phyloP scores from a whole-genome alignment of 2,329 filamentous ascomycete species.

The Colletotrichum ledebouriae region DNA sequence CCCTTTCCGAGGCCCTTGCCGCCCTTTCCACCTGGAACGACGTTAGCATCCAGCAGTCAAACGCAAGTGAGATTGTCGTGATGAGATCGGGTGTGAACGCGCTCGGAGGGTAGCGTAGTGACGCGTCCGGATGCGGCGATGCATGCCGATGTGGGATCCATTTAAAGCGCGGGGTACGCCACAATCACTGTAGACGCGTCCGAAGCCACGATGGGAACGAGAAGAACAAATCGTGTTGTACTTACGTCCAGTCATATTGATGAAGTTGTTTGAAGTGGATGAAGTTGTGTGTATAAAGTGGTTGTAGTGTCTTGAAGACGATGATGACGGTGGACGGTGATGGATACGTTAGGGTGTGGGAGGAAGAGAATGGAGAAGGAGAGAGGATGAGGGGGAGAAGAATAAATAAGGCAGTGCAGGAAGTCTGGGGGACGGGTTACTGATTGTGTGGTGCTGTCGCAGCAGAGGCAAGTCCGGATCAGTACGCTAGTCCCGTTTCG shows the following conservation, averaged over 20 bases:
- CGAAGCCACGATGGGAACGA: constrained; percentile 42
- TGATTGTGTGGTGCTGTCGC: constrained; percentile 43
- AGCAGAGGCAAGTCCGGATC: constrained; percentile 37
- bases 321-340: constrained; percentile 45
- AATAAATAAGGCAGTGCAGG: constrained; percentile 44
- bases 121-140: constrained; percentile 24
- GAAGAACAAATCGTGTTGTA: constrained; percentile 47
- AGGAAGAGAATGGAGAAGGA: constrained; percentile 44
- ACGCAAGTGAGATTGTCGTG: background rate
- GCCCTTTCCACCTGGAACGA: constrained; percentile 83
- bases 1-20: constrained; percentile 99
- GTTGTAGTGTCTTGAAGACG: constrained; percentile 28
- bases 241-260: constrained; percentile 82
- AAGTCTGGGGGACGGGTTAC: constrained; percentile 42
- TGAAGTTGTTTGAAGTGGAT: constrained; percentile 47
- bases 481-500: constrained; percentile 45
- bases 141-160: constrained; percentile 24
- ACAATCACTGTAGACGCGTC: background rate
- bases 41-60: constrained; percentile 25
- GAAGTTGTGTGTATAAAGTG: constrained; percentile 13
- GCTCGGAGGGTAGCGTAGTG: background rate
- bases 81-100: background rate
- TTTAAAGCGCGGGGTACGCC: constrained; percentile 24
- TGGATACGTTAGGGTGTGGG: constrained; percentile 45
- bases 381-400: constrained; percentile 36